phyloP scores from a whole-genome alignment of 371 early-diverging fungal genomes.

The Circinella minor region DNA sequence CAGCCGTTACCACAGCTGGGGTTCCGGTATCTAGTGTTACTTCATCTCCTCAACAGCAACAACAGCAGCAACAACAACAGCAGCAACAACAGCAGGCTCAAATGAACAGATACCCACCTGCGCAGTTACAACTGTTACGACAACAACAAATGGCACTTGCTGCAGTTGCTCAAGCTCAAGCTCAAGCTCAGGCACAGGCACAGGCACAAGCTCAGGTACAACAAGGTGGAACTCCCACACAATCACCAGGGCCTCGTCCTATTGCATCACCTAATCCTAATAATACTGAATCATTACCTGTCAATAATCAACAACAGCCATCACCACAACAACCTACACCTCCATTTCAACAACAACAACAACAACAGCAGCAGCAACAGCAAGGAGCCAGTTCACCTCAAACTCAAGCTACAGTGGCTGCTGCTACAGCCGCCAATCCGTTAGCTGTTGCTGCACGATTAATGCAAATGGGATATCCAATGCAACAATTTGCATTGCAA shows the following conservation, averaged over 20 bases:
- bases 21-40: neutral
- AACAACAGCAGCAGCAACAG: constrained; percentile 3
- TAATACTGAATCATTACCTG: neutral
- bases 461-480: constrained; percentile 22
- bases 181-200: constrained; percentile 24
- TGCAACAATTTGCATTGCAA: constrained; percentile 15
- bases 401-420: neutral
- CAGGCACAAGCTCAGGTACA: constrained; percentile 28
- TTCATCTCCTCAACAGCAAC: constrained; percentile 6
- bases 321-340: constrained; percentile 2
- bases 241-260: neutral
- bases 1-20: neutral
- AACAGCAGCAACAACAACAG: constrained; percentile 6
- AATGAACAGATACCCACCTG: constrained; percentile 46
- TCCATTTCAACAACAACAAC: constrained; percentile 8
- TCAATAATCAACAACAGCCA: neutral
- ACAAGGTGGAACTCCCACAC: constrained; percentile 1
- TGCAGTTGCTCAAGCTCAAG: constrained; percentile 3
- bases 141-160: constrained; percentile 28
- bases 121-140: constrained; percentile 49
- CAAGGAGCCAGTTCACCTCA: constrained; percentile 8
- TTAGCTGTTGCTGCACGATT: constrained; percentile 22
- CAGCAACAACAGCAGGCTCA: neutral
- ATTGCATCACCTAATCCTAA: too few relatives aligned
- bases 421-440: constrained; percentile 11